Conservation (phyloP, 2,329 filamentous ascomycete species). For the Aureobasidium sp. region DNA sequence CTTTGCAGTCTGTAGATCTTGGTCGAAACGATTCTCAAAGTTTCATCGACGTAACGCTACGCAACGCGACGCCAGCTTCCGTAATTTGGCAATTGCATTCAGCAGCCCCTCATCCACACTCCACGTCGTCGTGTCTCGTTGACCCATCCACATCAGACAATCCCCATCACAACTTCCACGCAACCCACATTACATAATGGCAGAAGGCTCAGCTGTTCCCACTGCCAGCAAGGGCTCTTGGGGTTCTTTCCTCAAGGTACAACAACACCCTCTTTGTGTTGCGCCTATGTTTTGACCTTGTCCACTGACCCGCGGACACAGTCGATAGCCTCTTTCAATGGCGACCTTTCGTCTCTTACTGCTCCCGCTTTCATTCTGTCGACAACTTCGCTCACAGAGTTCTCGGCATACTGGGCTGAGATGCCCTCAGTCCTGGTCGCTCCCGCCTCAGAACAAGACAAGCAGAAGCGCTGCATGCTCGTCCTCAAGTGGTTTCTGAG, state of each 20-base stretch:
- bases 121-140: neutral
- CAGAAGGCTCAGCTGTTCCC: slow-evolving; percentile 42
- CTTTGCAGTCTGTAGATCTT: neutral
- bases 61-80: neutral
- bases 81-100: slow-evolving; percentile 7
- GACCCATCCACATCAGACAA: neutral
- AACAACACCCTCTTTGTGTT: neutral
- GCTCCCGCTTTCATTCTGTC: slow-evolving; percentile 51
- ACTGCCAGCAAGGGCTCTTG: slow-evolving; percentile 41
- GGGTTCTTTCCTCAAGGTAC: slow-evolving; percentile 45
- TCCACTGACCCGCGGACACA: slow-evolving; percentile 21
- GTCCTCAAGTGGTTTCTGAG: slow-evolving; percentile 97
- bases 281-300: neutral
- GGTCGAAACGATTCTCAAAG: neutral
- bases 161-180: neutral
- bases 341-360: slow-evolving; percentile 50
- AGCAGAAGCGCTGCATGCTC: slow-evolving; percentile 72
- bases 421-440: slow-evolving; percentile 65
- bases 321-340: slow-evolving; percentile 50
- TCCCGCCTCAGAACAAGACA: slow-evolving; percentile 69
- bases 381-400: slow-evolving; percentile 49
- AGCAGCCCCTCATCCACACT: slow-evolving; percentile 12
- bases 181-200: slow-evolving; percentile 15
- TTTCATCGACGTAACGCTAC: slow-evolving; percentile 3
- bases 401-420: slow-evolving; percentile 53